Conservation (phyloP, 495 filamentous ascomycete genomes). For the Clavariopsis aquatica region DNA sequence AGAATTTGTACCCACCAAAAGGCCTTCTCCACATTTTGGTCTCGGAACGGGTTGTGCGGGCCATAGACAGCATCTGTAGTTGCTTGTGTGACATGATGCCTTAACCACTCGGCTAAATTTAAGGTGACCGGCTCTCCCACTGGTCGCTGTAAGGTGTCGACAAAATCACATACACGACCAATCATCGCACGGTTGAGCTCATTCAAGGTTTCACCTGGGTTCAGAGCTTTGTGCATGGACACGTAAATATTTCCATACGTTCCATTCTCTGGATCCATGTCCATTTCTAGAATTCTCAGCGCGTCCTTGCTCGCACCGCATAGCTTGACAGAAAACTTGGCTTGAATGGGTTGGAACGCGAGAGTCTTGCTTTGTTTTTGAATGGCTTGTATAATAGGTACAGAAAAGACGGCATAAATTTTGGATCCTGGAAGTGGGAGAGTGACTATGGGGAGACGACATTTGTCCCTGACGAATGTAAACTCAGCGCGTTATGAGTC, state of each 20-base stretch:
- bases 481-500: no score
- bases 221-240: neutral
- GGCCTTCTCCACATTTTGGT: neutral
- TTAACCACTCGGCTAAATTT: neutral
- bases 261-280: slow-evolving; percentile 3
- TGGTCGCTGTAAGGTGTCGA: neutral
- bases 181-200: slow-evolving; percentile 5
- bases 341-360: neutral
- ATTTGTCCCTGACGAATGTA: no score
- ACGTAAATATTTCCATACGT: neutral
- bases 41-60: slow-evolving; percentile 1
- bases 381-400: neutral
- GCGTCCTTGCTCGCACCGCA: neutral
- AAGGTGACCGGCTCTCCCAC: neutral
- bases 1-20: slow-evolving; percentile 1
- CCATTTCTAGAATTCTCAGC: neutral
- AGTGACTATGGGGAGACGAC: no score
- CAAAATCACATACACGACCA: neutral
- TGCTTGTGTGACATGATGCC: neutral
- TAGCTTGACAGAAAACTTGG: neutral
- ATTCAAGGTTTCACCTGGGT: neutral
- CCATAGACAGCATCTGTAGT: slow-evolving; percentile 16
- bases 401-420: neutral
- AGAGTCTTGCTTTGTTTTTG: slow-evolving; percentile 3
- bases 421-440: neutral